phyloP scores from a whole-genome alignment of 495 filamentous ascomycete species.

The Neurospora intermedia region DNA sequence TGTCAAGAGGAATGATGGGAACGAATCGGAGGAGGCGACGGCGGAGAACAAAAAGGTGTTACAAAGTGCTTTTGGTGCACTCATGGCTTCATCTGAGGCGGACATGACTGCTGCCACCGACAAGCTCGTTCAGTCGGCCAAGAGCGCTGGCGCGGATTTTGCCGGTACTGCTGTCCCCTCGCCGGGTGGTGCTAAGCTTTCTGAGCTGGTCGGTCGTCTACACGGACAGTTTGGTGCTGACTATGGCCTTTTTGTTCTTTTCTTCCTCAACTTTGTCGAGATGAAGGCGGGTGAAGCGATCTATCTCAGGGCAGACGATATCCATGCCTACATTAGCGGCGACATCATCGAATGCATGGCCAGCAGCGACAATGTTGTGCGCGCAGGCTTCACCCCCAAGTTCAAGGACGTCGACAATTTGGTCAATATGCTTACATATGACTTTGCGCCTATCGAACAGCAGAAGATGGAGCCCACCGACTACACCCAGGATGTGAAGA shows the following conservation, averaged over 20 bases:
- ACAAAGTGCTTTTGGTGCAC: constrained; percentile 55
- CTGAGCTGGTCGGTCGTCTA: constrained; percentile 63
- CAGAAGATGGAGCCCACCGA: constrained; percentile 83
- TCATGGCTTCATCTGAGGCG: constrained; percentile 68
- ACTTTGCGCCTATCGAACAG: constrained; percentile 81
- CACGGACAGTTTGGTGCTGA: constrained; percentile 44
- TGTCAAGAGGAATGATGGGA: constrained; percentile 50
- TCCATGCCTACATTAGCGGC: constrained; percentile 90
- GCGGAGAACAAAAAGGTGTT: constrained; percentile 71
- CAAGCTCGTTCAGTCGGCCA: constrained; percentile 60
- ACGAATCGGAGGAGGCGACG: constrained; percentile 38
- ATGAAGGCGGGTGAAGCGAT: constrained; percentile 84
- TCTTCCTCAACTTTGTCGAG: constrained; percentile 36
- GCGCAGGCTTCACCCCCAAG: constrained; percentile 94
- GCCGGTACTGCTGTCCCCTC: constrained; percentile 35
- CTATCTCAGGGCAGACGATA: constrained; percentile 92
- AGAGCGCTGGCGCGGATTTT: constrained; percentile 48
- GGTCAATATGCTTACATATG: constrained; percentile 88
- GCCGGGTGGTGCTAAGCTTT: constrained; percentile 49
- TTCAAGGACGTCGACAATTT: constrained; percentile 93
- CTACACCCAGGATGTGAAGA: constrained; percentile 32
- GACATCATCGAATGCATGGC: constrained; percentile 99
- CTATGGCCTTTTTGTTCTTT: constrained; percentile 36
- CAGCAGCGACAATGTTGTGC: constrained; percentile 92
- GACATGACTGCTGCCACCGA: constrained; percentile 52